phyloP scores from a whole-genome alignment of 2,329 filamentous ascomycete genomes.

The Zalaria obscura region DNA sequence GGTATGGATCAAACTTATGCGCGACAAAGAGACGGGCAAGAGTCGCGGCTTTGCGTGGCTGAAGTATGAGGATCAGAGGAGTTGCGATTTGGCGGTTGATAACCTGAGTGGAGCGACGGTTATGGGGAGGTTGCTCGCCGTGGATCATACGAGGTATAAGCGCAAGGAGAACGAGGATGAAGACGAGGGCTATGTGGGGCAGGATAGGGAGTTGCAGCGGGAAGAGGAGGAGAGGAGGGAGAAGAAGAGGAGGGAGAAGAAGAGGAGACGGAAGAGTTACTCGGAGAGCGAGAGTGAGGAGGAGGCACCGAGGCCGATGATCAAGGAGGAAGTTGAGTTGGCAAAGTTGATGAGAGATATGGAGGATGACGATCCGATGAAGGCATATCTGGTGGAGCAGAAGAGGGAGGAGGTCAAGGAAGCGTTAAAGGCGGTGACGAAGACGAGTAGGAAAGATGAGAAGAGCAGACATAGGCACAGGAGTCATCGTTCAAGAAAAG shows the following conservation, averaged over 20 bases:
- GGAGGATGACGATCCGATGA: slow-evolving; percentile 97
- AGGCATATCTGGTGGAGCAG: slow-evolving; percentile 73
- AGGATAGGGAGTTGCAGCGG: slow-evolving; percentile 20
- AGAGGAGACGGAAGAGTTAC: slow-evolving; percentile 24
- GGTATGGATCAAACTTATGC: slow-evolving; percentile 77
- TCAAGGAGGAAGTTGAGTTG: slow-evolving; percentile 74
- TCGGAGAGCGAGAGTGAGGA: slow-evolving; percentile 25
- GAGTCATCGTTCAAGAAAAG: slow-evolving; percentile 22
- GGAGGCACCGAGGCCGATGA: slow-evolving; percentile 40
- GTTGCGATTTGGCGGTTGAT: slow-evolving; percentile 89
- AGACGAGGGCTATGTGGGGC: slow-evolving; percentile 46
- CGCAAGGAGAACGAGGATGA: slow-evolving; percentile 51
- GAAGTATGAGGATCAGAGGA: slow-evolving; percentile 96
- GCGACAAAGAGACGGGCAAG: slow-evolving; percentile 94
- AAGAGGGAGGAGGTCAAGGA: slow-evolving; percentile 78
- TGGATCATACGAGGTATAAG: slow-evolving; percentile 92
- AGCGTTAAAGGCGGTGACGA: slow-evolving; percentile 44
- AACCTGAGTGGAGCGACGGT: slow-evolving; percentile 82
- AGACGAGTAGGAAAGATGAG: slow-evolving; percentile 26
- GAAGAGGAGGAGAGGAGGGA: slow-evolving; percentile 27
- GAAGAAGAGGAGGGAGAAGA: slow-evolving; percentile 32
- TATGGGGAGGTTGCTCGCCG: slow-evolving; percentile 63
- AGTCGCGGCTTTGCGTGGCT: slow-evolving; percentile 89
- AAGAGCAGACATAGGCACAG: slow-evolving; percentile 33
- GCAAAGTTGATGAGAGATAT: slow-evolving; percentile 54